Evolutionary conservation across 345 rosid genomes (phyloP), one percentile per base, ranked within the genome.

Genomic region (Euphorbia peplus): DNA sequence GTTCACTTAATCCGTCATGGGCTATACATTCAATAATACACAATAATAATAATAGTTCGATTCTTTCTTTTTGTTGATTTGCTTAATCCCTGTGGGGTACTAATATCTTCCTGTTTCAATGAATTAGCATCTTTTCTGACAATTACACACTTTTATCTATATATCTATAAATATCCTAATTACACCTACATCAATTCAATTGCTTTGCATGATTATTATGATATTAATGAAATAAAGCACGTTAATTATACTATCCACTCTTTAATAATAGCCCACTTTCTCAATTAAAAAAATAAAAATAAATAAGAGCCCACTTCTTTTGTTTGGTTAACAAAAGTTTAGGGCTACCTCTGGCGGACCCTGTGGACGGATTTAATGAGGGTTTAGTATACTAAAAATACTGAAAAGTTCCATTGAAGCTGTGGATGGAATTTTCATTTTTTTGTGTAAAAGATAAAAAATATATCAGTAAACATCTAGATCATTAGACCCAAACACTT

Each of bases 61-160:
- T 52, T 75, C 69, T 59, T 52, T 75, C 62, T 77, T 70, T 81
- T 78, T 81, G 69, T 48, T 52, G 24, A 5, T 75, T 74, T 79
- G 80, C 82, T 74, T 69, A 67, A 75, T 77, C 73, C 60, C 67
- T 85, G 82, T 82, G 88, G 83, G 80, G 65, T 81, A 76, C 75
- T 53, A 52, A 75, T 66, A 78, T 73, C 77, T 29, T 79, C 63
- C 48, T 79, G 64, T 73, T 81, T 81, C 78, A 72, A 73, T 30
- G 9, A 67, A 68, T 60, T 79, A 79, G 76, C 82, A 39, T 79
- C 80, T 70, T 69, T 68, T 30, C 19, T 59, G 77, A 73, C 77
- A 83, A 82, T 37, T 66, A 80, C 84, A 64, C 66, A 32, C 37
- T 32, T 32, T 2, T 47, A 68, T 50, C 66, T 26, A n/a, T n/a